These are phyloP conservation scores for Aspergillus caelatus DNA, from an alignment of 2,329 filamentous ascomycete genomes.

Conservation along the genomic window DNA sequence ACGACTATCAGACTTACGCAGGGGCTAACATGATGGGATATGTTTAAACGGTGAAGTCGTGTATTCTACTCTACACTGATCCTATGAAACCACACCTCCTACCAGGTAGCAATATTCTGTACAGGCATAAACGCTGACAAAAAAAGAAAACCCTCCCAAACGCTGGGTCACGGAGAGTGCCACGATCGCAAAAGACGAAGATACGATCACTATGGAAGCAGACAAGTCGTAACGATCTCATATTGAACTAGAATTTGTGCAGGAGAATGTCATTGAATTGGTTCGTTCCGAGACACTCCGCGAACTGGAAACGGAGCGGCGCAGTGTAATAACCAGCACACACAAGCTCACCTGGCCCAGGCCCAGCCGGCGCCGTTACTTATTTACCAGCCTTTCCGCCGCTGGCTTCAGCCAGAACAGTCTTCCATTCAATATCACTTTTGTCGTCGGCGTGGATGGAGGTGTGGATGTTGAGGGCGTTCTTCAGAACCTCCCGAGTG, in stretches of 20 bases:
- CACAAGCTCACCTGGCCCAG: conserved; percentile 33
- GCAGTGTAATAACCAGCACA: conserved; percentile 21
- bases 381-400: conserved; percentile 45
- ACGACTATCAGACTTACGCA: background rate
- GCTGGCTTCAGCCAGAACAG: conserved; percentile 42
- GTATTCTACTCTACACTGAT: conserved; percentile 26
- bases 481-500: conserved; percentile 52
- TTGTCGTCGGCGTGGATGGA: conserved; percentile 48
- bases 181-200: conserved; percentile 22
- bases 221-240: conserved; percentile 41
- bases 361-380: conserved; percentile 38
- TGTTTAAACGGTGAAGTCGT: conserved; percentile 14
- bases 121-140: conserved; percentile 30
- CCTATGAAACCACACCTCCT: conserved; percentile 17
- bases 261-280: conserved; percentile 32
- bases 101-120: conserved; percentile 30
- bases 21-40: background rate
- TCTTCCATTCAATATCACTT: conserved; percentile 47
- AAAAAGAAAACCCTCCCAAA: conserved; percentile 20
- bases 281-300: conserved; percentile 29
- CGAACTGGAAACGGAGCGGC: conserved; percentile 17
- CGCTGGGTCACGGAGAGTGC: conserved; percentile 20
- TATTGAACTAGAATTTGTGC: conserved; percentile 41
- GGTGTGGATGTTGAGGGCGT: conserved; percentile 47
- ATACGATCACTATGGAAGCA: conserved; percentile 26